Conservation (phyloP, 805 yeast genomes). For the Cyberlindnera xishuangbannaensis region DNA sequence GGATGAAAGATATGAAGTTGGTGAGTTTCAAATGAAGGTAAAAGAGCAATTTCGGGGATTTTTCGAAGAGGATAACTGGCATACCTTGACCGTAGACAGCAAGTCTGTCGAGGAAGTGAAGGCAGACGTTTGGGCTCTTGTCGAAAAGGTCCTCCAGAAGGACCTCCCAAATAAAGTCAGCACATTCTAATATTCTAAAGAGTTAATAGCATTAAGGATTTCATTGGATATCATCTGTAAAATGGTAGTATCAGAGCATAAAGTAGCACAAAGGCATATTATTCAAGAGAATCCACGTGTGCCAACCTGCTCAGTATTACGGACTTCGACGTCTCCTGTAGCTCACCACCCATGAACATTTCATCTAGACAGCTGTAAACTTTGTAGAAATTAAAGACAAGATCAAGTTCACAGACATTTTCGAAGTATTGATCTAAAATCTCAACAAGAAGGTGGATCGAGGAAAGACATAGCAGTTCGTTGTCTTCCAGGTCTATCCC, state of each 20-base stretch:
- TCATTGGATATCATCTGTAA: too few relatives aligned
- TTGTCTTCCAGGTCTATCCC: slow-evolving; percentile 77
- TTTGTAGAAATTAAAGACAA: slow-evolving; percentile 87
- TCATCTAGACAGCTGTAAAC: slow-evolving; percentile 81
- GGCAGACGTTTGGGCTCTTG: slow-evolving; percentile 35
- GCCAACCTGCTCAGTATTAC: slow-evolving; percentile 59
- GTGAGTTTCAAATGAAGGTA: slow-evolving; percentile 70
- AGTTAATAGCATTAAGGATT: too few relatives aligned
- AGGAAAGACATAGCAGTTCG: slow-evolving; percentile 76
- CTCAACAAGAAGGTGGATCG: slow-evolving; percentile 85
- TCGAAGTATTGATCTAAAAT: slow-evolving; percentile 80
- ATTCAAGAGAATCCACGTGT: slow-evolving; percentile 58
- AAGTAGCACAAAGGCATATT: slow-evolving; percentile 13
- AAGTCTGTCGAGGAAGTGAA: slow-evolving; percentile 52
- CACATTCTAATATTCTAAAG: slow-evolving; percentile 9
- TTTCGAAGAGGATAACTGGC: slow-evolving; percentile 35
- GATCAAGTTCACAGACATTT: slow-evolving; percentile 83
- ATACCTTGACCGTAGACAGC: slow-evolving; percentile 53
- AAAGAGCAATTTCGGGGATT: slow-evolving; percentile 49
- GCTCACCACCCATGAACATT: slow-evolving; percentile 83
- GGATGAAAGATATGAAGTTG: slow-evolving; percentile 83
- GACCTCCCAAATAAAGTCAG: slow-evolving; percentile 9
- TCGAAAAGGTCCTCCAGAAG: slow-evolving; percentile 14
- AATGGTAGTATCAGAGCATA: too few relatives aligned
- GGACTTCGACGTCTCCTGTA: slow-evolving; percentile 76